Percentiles rank a stretch among this genome's conserved stretches.
phyloP scores from a whole-genome alignment of 805 yeast genomes.

The Ogataea methylovora region DNA sequence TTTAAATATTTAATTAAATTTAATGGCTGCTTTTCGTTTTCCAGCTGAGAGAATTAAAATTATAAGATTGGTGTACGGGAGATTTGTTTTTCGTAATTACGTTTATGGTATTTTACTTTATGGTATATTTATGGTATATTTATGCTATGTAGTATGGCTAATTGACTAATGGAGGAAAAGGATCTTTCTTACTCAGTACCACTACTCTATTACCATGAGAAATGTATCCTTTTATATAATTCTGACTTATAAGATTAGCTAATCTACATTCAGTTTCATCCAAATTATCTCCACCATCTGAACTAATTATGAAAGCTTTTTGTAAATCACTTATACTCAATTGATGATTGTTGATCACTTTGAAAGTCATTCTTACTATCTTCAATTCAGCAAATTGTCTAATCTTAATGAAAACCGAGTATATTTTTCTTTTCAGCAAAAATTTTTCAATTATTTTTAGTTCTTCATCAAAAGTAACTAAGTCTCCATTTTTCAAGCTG shows the following conservation, averaged over 20 bases:
- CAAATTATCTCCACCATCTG: conserved; percentile 15
- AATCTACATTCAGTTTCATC: conserved; percentile 64
- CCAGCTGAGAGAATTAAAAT: too few relatives aligned
- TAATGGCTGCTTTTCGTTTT: too few relatives aligned
- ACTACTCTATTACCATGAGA: conserved; percentile 69
- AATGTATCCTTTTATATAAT: conserved; percentile 68
- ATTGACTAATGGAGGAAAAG: conserved; percentile 48
- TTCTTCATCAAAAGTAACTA: conserved; percentile 40
- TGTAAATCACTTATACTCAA: conserved; percentile 8
- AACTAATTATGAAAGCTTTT: conserved; percentile 3
- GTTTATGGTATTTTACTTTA: too few relatives aligned
- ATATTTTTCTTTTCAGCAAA: conserved; percentile 52
- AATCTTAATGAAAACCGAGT: conserved; percentile 48
- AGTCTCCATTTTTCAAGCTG: conserved; percentile 48
- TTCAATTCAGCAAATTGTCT: conserved; percentile 42
- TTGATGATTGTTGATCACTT: conserved; percentile 24
- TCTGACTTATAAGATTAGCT: conserved; percentile 56
- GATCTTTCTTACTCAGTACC: conserved; percentile 66
- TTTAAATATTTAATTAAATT: too few relatives aligned
- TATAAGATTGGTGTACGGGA: too few relatives aligned
- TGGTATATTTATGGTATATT: too few relatives aligned
- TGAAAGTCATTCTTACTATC: conserved; percentile 37
- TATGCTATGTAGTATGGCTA: too few relatives aligned
- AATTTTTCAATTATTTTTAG: conserved; percentile 38
- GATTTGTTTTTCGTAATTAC: too few relatives aligned